Percentiles rank a stretch among this genome's conserved stretches.
Conservation (phyloP, 306 rosid genomes). For the Trifolium subterraneum region DNA sequence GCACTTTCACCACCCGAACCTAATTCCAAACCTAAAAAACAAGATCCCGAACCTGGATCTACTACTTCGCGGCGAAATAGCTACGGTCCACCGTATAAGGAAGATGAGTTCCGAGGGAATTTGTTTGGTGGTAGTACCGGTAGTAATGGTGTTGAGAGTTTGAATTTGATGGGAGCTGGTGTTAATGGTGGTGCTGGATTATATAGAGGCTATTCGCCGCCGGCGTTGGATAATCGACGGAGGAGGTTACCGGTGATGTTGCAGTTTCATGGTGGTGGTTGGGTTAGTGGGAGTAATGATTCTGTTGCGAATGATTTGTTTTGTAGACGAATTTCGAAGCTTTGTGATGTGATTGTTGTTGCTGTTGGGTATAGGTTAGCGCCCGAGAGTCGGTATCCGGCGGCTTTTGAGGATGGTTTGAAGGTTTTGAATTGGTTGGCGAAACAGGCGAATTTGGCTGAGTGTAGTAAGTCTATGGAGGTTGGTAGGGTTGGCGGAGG, state of each 20-base stretch:
- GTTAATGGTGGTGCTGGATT: conserved; percentile 44
- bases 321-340: conserved; percentile 78
- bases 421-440: conserved; percentile 93
- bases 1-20: conserved; percentile 75
- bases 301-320: conserved; percentile 80
- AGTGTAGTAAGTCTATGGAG: conserved; percentile 81
- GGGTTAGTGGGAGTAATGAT: conserved; percentile 95
- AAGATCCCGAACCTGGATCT: conserved; percentile 52
- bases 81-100: conserved; percentile 55
- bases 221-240: conserved; percentile 56
- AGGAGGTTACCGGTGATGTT: conserved; percentile 71
- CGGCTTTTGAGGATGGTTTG: conserved; percentile 89
- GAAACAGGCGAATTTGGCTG: conserved; percentile 93
- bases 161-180: conserved; percentile 64
- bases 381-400: conserved; percentile 88
- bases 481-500: conserved; percentile 39
- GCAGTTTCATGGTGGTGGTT: conserved; percentile 98
- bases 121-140: conserved; percentile 42
- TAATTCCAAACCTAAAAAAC: conserved; percentile 46
- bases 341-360: conserved; percentile 81
- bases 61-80: conserved; percentile 61
- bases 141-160: conserved; percentile 58
- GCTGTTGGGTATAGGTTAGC: conserved; percentile 90
- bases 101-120: conserved; percentile 51
- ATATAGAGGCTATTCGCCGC: conserved; percentile 86